Base-by-base conservation (phyloP, 2,329 filamentous ascomycete genomes). In the Hypoxylon sp. region DNA sequence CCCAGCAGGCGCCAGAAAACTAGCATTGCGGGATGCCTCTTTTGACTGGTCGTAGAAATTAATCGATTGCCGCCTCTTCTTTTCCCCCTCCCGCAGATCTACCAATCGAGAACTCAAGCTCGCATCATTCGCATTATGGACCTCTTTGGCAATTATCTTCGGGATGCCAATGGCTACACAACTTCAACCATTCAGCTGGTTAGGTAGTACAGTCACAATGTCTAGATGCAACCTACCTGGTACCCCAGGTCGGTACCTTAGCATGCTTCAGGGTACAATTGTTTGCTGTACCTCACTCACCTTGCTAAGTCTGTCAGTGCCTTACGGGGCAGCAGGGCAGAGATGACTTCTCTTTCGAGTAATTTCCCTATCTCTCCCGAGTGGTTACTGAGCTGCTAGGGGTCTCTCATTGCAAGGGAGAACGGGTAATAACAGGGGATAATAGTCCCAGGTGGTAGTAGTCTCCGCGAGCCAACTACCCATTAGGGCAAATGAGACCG, bases 11-110 rank as follows among this genome's bases (percentile, higher is more conserved):
- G 51, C 56, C 56, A 59, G 60, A 43, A 62, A 20, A 64, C 59
- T 67, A 65, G 65, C 49, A 64, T 34, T 22, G 34, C 56, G 63
- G 69, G 59, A 69, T 63, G n/a, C 51, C 50, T 46, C 43, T 54
- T 62, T 53, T 64, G 39, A 67, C 55, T 65, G 58, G 66, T 47
- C 55, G 53, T 46, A 37, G 6, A 26, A 49, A 17, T 62, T 37
- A 43, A 64, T 20, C 20, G 37, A 56, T 53, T 57, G 44, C 52
- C 57, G 46, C 51, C 34, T 58, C 8, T 43, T 43, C 17, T n/a
- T 32, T 49, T 46, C 7, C 15, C 19, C 37, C 30, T 53, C n/a
- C 37, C 51, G 15, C 15, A 5, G 19, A 17, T 44, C 22, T 54
- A 41, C 50, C 44, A 51, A 46, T 37, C 15, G 43, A 49, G 19